Percentiles rank a stretch among this genome's conserved stretches.
Conservation (phyloP, 495 filamentous ascomycete genomes). For the Penicillium antarcticum region DNA sequence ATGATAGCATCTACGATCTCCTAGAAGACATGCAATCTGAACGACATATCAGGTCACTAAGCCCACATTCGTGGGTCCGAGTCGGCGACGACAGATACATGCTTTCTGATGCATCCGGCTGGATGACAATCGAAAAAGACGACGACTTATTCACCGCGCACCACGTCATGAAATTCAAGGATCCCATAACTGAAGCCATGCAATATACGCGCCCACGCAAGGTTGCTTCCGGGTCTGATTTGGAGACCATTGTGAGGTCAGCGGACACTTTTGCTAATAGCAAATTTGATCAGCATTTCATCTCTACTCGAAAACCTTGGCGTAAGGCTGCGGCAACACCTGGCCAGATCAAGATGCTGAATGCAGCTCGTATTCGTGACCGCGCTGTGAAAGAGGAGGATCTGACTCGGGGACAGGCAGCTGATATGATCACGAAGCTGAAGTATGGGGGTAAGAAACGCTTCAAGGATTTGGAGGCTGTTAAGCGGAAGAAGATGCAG, state of each 20-base stretch:
- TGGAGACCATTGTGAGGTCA: conserved; percentile 73
- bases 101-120: conserved; percentile 47
- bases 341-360: conserved; percentile 69
- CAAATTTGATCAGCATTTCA: conserved; percentile 57
- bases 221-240: conserved; percentile 55
- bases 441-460: conserved; percentile 75
- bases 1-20: conserved; percentile 83
- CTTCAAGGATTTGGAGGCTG: conserved; percentile 50
- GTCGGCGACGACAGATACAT: conserved; percentile 63
- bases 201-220: conserved; percentile 60
- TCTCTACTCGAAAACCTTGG: conserved; percentile 62
- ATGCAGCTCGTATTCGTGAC: conserved; percentile 55
- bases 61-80: conserved; percentile 75
- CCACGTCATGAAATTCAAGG: conserved; percentile 33
- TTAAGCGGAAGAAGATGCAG: conserved; percentile 30
- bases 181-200: conserved; percentile 14
- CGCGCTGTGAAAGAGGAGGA: conserved; percentile 51
- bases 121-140: conserved; percentile 59
- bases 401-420: conserved; percentile 76
- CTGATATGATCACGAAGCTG: conserved; percentile 90
- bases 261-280: conserved; percentile 75
- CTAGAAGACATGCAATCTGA: conserved; percentile 79
- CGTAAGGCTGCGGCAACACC: conserved; percentile 61
- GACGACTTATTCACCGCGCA: conserved; percentile 25
- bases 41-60: conserved; percentile 71